A percentile compares a stretch with the other conserved stretches of the same genome.
These are phyloP conservation scores for Phanerodontia chrysosporium DNA, from an alignment of 768 basidiomycete species.

Conservation along the genomic window DNA sequence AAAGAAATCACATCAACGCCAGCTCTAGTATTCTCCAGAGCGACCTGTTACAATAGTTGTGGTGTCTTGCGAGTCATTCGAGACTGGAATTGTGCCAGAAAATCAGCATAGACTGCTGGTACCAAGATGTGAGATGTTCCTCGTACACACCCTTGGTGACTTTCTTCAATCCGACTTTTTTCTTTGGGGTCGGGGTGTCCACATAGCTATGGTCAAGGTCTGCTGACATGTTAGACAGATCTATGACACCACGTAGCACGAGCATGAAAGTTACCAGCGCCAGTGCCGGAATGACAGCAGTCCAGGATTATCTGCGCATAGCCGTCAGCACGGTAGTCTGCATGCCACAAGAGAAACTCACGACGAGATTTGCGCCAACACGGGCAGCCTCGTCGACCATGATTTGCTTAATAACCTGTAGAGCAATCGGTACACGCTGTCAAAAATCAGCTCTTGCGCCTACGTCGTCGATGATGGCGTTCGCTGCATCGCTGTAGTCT, in stretches of 20 bases:
- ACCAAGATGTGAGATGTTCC: too few species aligned
- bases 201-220: background rate
- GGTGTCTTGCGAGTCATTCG: background rate
- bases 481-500: too few species aligned
- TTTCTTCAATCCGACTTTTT: too few species aligned
- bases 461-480: too few species aligned
- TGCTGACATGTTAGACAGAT: background rate
- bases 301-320: slow-evolving; percentile 25
- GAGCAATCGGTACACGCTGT: too few species aligned
- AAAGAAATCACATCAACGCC: background rate
- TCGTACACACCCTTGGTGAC: too few species aligned
- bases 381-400: slow-evolving; percentile 22
- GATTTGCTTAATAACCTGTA: slow-evolving; percentile 19
- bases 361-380: slow-evolving; percentile 17
- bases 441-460: too few species aligned
- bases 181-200: background rate
- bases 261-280: slow-evolving; percentile 10
- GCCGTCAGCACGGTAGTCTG: too few species aligned
- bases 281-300: slow-evolving; percentile 26
- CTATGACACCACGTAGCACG: background rate
- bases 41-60: background rate
- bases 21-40: background rate
- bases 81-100: too few species aligned
- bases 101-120: too few species aligned
- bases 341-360: slow-evolving; percentile 4